Base-by-base conservation (phyloP, 805 yeast species). In the Saccharomycopsis amapae region DNA sequence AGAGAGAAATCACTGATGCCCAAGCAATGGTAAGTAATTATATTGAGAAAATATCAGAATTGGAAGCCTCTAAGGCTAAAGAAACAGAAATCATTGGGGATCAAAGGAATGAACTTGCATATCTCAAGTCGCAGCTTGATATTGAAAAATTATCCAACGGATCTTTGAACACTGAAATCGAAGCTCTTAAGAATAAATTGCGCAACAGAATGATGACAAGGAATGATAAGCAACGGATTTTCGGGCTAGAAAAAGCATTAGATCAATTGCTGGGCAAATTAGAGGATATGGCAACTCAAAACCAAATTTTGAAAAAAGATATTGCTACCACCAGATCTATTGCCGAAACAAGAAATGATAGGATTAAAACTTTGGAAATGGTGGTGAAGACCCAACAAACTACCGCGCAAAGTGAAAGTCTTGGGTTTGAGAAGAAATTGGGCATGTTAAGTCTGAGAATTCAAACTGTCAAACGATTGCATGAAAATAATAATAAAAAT, bases 271-370 rank as follows among this genome's bases (percentile, higher is more conserved):
- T 75, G 17, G 66, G 64, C n/a, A 79, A 79, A 46, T 69, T 82
- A 45, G 69, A 69, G 42, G 84, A 81, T 49, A 71, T 81, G 26
- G 81, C 79, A 50, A 60, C 67, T n/a, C 81, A 79, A 56, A 83
- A 83, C 57, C 62, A 68, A 25, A 66, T 72, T 41, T 62, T 83
- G 28, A 67, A 75, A 42, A 75, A 70, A 53, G 86, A 81, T 53
- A 64, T 81, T 17, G 66, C 67, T 23, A 65, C 78, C 3, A 67
- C 77, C 33, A 76, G 76, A 48, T 71, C 75, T 51, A 69, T 81
- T 48, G 71, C 81, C 25, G 79, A 74, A 17, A 63, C 76, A 15
- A 70, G 86, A 45, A 75, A 75, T 48, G 69, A 68, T 43, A 69
- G 82, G 40, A 81, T 83, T 40, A 66, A 67, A 44, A 68, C 73